phyloP scores from a whole-genome alignment of 164 flowering plant genomes.

The Magnolia officinalis region DNA sequence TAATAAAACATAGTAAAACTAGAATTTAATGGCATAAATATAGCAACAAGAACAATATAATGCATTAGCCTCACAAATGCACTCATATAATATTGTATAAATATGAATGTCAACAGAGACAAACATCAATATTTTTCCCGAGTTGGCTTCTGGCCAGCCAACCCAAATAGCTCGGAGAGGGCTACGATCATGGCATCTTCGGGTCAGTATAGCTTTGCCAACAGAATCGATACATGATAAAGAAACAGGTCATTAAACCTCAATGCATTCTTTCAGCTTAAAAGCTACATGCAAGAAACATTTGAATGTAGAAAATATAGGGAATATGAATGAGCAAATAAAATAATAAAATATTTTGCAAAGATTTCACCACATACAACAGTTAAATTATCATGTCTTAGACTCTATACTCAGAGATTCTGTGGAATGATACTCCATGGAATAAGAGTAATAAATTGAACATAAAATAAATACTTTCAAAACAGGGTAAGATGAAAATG shows the following conservation, averaged over 20 bases:
- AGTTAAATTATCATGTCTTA: not conserved
- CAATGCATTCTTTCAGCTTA: not conserved
- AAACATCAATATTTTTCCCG: not conserved
- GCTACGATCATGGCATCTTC: no score
- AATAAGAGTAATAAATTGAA: not conserved
- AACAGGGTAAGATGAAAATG: not conserved
- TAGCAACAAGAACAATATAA: not conserved
- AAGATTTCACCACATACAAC: not conserved
- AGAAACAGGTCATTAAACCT: not conserved
- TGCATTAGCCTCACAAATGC: not conserved
- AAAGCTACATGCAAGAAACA: not conserved
- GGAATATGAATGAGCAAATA: not conserved
- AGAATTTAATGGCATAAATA: not conserved
- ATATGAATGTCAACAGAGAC: not conserved
- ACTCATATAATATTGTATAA: not conserved
- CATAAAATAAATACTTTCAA: no score
- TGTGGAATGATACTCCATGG: not conserved
- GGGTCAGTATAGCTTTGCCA: not conserved
- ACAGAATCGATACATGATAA: not conserved
- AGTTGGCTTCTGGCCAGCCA: no score
- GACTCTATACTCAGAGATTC: not conserved
- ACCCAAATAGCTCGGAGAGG: no score
- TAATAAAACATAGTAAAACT: not conserved
- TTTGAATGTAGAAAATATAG: not conserved
- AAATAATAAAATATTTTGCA: not conserved